Evolutionary conservation across 148 eudicot species (phyloP).

Genomic region (Persicaria tinctoria): DNA sequence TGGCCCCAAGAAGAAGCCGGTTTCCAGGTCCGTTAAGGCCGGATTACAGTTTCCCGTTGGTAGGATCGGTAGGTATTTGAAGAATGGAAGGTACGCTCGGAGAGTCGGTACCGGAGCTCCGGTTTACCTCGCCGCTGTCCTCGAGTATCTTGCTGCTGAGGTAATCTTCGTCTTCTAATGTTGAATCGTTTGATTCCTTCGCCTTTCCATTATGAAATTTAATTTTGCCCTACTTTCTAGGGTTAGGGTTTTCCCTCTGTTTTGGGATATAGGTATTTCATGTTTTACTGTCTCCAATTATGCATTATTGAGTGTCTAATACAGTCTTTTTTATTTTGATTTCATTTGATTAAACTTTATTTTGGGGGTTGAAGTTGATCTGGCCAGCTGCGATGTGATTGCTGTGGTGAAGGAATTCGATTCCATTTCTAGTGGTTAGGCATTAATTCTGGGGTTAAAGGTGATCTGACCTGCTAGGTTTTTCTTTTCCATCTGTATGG

Average conservation of each 20-base stretch:
- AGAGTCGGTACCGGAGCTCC: conserved; percentile 16
- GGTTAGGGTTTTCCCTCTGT: background rate
- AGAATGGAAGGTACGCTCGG: conserved; percentile 12
- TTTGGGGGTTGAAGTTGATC: background rate
- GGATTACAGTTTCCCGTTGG: conserved; percentile 14
- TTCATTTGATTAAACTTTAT: background rate
- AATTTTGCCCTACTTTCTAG: background rate
- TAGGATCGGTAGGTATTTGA: conserved; percentile 9
- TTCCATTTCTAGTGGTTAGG: background rate
- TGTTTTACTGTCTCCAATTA: background rate
- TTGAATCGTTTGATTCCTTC: background rate
- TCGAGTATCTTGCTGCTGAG: conserved; percentile 17
- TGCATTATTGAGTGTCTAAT: background rate
- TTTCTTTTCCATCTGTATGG: background rate
- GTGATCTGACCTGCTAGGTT: background rate
- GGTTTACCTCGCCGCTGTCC: conserved; percentile 14
- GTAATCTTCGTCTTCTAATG: background rate
- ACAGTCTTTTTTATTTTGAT: background rate
- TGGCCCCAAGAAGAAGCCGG: conserved; percentile 12
- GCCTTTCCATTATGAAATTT: too few species aligned
- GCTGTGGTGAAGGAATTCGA: too few species aligned
- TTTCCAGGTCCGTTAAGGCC: conserved; percentile 11
- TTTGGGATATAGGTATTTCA: background rate
- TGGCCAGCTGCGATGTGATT: background rate
- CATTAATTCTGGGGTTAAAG: background rate